Percentiles rank a stretch among this genome's conserved stretches.
Evolutionary conservation across 108 stramenopile species (phyloP).

Genomic region (Pelagomonas calceolata): DNA sequence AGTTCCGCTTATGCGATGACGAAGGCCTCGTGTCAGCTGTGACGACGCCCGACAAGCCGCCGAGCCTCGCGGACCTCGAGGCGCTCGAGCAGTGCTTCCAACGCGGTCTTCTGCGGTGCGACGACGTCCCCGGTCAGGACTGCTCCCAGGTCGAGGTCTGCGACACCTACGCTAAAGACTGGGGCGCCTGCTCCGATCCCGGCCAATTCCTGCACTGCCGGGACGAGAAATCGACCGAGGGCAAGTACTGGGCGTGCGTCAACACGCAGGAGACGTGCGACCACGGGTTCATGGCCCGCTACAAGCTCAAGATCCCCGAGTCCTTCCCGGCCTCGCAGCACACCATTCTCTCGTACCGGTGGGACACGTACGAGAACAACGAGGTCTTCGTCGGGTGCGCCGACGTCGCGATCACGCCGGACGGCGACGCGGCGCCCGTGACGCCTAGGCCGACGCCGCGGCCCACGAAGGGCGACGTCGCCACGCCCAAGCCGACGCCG

Average conservation of each 20-base stretch:
- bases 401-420: background rate
- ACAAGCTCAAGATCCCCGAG: background rate
- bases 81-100: background rate
- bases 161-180: background rate
- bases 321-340: background rate
- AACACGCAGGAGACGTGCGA: background rate
- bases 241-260: background rate
- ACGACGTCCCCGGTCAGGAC: background rate
- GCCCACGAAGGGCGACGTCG: too few relatives aligned
- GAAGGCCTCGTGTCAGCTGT: background rate
- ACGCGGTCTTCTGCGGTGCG: background rate
- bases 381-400: background rate
- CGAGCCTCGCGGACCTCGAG: background rate
- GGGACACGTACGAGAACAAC: background rate
- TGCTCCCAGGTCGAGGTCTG: background rate
- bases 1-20: background rate
- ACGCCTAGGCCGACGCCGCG: background rate
- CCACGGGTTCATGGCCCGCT: background rate
- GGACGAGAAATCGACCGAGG: background rate
- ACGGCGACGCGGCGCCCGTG: background rate
- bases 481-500: background rate
- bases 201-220: background rate
- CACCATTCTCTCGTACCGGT: background rate
- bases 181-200: background rate
- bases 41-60: background rate